Evolutionary conservation across 2,329 filamentous ascomycete species (phyloP), one percentile per base, ranked within the genome.

Genomic region (Clarireedia monteithiana): DNA sequence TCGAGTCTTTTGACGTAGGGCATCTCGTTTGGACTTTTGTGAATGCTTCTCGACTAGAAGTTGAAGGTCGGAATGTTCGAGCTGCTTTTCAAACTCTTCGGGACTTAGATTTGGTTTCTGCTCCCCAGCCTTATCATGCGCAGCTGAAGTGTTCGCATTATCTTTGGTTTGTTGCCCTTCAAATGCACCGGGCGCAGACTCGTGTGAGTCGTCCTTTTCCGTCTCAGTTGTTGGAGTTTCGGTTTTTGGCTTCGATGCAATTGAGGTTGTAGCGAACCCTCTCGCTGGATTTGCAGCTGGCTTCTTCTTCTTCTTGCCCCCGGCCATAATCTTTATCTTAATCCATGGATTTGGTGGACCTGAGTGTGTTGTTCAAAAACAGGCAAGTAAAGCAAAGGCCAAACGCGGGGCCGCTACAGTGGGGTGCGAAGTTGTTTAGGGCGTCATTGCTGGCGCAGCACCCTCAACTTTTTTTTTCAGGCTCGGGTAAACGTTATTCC

Each of bases 191-290:
- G 10, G 10, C 30, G 58, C 38, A 58, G 56, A 30, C 20, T 47
- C 38, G 58, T 61, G 67, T 36, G 51, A 52, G 45, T 63, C 68
- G 45, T 65, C 60, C 46, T 55, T 55, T 44, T 55, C 36, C 15
- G 49, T 26, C 5, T 23, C 20, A 50, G 47, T 38, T 44, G 73
- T 71, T 39, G 72, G 68, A 57, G 71, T 60, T 67, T 92, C 90
- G 47, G 81, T 77, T 69, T 89, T 80, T 7, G 84, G 79, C 65
- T 91, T 95, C 24, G 90, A 95, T 45, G 91, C 89, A 58, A 95
- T 81, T 1, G 92, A 97, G 12, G 89, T 95, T 5, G 94, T 99
- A 62, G 92, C 90, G 74, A 96, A 95, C 17, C 91, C 94, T 71
- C 94, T 81, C 40, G 91, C 90, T 58, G 91, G 89, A 72, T 96